These are phyloP conservation scores for Plectranthus barbatus DNA, from an alignment of 257 asterid genomes.

Conservation along the genomic window DNA sequence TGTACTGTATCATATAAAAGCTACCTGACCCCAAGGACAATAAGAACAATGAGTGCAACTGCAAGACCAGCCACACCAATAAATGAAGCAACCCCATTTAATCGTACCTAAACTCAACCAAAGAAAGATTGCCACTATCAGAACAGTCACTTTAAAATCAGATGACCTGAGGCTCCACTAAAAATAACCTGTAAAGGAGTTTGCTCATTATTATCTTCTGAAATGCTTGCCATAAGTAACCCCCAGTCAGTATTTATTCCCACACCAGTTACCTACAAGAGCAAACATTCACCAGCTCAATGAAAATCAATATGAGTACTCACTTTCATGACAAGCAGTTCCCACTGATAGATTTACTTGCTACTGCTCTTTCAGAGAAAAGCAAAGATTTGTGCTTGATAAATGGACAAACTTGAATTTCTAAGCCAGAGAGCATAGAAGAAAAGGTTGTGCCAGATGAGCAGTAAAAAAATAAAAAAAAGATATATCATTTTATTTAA, in stretches of 20 bases:
- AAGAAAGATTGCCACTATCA: slow-evolving; percentile 7
- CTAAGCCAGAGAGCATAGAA: not conserved
- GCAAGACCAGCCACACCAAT: slow-evolving; percentile 81
- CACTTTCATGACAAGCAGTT: not conserved
- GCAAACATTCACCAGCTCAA: not conserved
- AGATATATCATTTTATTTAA: not conserved
- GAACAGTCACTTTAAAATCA: slow-evolving; percentile 1
- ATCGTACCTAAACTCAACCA: slow-evolving; percentile 51
- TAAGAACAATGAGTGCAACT: slow-evolving; percentile 60
- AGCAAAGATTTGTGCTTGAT: not conserved
- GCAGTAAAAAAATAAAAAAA: not conserved
- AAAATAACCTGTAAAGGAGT: slow-evolving; percentile 86
- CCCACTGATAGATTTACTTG: slow-evolving; percentile 5
- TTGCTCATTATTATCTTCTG: slow-evolving; percentile 97
- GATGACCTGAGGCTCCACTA: slow-evolving; percentile 3
- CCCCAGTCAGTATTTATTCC: slow-evolving; percentile 98
- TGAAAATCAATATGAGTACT: not conserved
- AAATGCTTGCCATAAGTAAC: slow-evolving; percentile 86
- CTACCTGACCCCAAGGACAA: slow-evolving; percentile 69
- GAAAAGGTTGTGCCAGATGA: not conserved
- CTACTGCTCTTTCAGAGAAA: not conserved
- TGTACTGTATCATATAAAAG: not conserved
- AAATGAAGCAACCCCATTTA: slow-evolving; percentile 94
- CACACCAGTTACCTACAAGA: slow-evolving; percentile 67
- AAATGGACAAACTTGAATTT: not conserved